Conservation (phyloP, 257 asterid genomes). For the Petunia secreta region DNA sequence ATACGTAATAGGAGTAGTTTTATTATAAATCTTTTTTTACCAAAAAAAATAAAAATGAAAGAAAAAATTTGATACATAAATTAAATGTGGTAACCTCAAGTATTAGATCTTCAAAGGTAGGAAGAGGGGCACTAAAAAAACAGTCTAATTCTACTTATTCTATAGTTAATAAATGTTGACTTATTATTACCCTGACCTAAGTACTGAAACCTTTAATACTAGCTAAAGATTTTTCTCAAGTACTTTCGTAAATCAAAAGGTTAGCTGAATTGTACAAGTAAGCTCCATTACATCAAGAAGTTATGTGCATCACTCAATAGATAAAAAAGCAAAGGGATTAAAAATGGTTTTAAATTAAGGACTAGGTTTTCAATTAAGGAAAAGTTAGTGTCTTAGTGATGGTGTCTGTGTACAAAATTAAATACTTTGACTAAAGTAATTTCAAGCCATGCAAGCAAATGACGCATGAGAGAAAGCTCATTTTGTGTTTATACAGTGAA, state of each 20-base stretch:
- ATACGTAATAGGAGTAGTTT: too few relatives aligned
- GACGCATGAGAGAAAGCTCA: not conserved
- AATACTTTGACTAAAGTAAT: not conserved
- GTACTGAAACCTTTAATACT: not conserved
- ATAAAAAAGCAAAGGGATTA: not conserved
- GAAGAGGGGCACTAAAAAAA: not conserved
- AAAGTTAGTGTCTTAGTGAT: not conserved
- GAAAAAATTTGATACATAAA: too few relatives aligned
- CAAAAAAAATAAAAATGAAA: too few relatives aligned
- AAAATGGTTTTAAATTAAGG: not conserved
- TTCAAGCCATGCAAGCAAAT: slow-evolving; percentile 21
- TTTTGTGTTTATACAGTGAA: not conserved
- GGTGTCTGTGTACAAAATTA: not conserved
- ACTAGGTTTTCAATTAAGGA: not conserved
- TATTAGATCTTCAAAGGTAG: too few relatives aligned
- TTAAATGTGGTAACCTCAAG: too few relatives aligned
- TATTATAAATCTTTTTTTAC: not conserved
- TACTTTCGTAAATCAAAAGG: slow-evolving; percentile 16
- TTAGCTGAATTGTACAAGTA: not conserved
- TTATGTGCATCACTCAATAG: slow-evolving; percentile 9
- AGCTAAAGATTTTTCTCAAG: not conserved
- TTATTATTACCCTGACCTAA: not conserved
- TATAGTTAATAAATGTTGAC: slow-evolving; percentile 19
- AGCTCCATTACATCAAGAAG: not conserved
- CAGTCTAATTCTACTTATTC: not conserved